Evolutionary conservation across 169 alveolate genomes (phyloP), one percentile per base, ranked within the genome.

Genomic region (Plasmodium ovale): DNA sequence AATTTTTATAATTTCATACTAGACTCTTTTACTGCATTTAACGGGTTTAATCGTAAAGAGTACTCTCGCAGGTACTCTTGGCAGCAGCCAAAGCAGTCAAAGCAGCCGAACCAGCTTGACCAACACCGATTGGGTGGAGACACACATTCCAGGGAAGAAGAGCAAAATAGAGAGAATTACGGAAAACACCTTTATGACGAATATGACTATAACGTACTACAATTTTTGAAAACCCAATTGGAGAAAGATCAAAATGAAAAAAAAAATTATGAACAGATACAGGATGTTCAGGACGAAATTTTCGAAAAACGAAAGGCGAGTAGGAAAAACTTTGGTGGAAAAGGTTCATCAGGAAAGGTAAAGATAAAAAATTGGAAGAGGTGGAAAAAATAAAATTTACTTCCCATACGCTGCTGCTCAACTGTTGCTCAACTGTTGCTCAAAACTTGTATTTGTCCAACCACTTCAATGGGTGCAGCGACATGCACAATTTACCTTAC

Each of bases 311-410:
- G 49, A 82, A 82, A 82, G 16, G 44, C 33, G n/a, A 64, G 67
- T 53, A 82, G 44, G 37, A 82, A 82, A 82, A 82, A 82, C 67
- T 82, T 82, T 82, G 90, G 90, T 4, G 90, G 90, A 3, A 82
- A 82, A 31, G 90, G 90, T 25, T 49, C 84, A 3, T 82, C 90
- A 31, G 90, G 90, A 59, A 82, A 82, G 51, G 49, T 82, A 35
- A 64, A 68, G 67, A 82, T 82, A 31, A 82, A 82, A 39, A 82
- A 82, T 82, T 82, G 90, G 90, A 82, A 82, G 58, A 31, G 90
- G 12, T 82, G 90, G 90, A 82, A 54, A 67, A 82, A 67, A 19
- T 82, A 25, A 82, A 67, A 65, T 27, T 6, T n/a, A n/a, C n/a
- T n/a, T n/a, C n/a, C n/a, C n/a, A n/a, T n/a, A n/a, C n/a, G n/a